Conservation (phyloP, 108 stramenopile species). For the Nannochloropsis granulata region DNA sequence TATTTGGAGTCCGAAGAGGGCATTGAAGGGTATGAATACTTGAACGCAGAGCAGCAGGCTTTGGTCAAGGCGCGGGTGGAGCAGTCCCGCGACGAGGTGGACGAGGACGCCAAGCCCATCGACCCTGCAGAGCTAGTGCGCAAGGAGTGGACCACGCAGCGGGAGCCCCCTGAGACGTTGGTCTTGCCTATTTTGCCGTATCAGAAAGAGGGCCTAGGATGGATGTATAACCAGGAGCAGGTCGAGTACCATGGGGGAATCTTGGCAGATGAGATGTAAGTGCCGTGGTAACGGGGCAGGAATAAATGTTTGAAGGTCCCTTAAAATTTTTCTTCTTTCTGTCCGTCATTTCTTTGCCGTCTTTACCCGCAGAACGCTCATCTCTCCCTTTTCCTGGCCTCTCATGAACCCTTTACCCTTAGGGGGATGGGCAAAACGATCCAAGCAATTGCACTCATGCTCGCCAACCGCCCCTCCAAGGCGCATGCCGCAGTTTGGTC, state of each 20-base stretch:
- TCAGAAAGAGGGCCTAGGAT: slow-evolving; percentile 74
- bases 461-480: slow-evolving; percentile 55
- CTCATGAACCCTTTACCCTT: too few species aligned
- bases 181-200: slow-evolving; percentile 71
- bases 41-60: not conserved
- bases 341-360: not conserved
- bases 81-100: slow-evolving; percentile 30
- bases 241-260: slow-evolving; percentile 61
- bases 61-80: not conserved
- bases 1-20: not conserved
- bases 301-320: too few species aligned
- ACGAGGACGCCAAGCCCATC: slow-evolving; percentile 28
- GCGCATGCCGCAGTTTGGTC: slow-evolving; percentile 37
- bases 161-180: slow-evolving; percentile 53
- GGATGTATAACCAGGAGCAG: slow-evolving; percentile 31
- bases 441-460: slow-evolving; percentile 78
- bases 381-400: not conserved
- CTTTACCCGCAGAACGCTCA: not conserved
- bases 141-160: slow-evolving; percentile 55
- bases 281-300: not conserved
- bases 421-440: slow-evolving; percentile 52
- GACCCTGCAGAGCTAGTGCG: slow-evolving; percentile 76
- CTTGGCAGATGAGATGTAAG: slow-evolving; percentile 67
- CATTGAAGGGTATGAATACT: slow-evolving; percentile 1
- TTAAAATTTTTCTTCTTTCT: not conserved